phyloP scores from a whole-genome alignment of 1,139 yeast genomes.

The Geotrichum citri-aurantii region DNA sequence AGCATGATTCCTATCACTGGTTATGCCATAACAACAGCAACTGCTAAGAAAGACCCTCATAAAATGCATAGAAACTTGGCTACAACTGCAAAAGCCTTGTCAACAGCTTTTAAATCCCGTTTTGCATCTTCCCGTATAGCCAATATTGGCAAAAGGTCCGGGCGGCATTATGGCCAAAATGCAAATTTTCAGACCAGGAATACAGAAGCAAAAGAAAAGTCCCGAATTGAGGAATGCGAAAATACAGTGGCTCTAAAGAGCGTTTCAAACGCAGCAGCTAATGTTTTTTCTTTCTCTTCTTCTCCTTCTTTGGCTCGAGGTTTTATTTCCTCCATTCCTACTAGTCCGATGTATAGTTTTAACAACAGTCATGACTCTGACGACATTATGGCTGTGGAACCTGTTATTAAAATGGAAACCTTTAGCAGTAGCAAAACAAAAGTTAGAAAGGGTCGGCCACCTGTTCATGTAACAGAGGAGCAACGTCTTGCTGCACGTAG shows the following conservation, averaged over 20 bases:
- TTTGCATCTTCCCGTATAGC: not conserved
- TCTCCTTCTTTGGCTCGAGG: not conserved
- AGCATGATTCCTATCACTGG: too few species aligned
- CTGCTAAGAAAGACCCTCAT: not conserved
- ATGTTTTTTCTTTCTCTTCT: not conserved
- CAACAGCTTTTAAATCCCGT: not conserved
- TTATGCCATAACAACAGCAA: not conserved
- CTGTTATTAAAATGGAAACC: too few species aligned
- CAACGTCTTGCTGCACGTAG: not conserved
- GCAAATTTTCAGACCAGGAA: too few species aligned
- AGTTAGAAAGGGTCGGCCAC: not conserved
- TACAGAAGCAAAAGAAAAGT: not conserved
- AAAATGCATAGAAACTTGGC: not conserved
- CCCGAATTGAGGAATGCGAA: not conserved
- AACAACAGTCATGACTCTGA: too few species aligned
- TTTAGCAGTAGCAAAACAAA: not conserved
- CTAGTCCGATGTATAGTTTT: not conserved
- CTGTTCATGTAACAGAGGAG: not conserved
- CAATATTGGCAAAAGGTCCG: not conserved
- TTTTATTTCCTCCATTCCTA: not conserved
- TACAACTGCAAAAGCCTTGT: not conserved
- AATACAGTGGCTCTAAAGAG: not conserved
- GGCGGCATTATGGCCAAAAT: too few species aligned
- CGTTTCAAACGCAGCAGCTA: not conserved
- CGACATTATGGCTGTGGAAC: too few species aligned